phyloP scores from a whole-genome alignment of 73 alveolate genomes.

The Blepharisma stoltei region DNA sequence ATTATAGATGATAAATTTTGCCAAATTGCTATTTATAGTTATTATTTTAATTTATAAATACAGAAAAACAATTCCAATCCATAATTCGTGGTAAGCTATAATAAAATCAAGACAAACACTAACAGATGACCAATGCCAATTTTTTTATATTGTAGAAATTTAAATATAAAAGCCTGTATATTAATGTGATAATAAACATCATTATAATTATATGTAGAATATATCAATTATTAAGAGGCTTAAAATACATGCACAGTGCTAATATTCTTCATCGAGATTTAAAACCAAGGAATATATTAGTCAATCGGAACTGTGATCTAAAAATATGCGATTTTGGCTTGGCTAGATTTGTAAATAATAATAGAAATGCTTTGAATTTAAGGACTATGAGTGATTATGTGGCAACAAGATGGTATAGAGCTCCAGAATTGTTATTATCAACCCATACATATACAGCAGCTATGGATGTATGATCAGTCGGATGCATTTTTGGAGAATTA shows the following conservation, averaged over 20 bases:
- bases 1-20: no score
- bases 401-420: slow-evolving; percentile 84
- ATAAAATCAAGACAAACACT: slow-evolving; percentile 61
- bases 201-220: no score
- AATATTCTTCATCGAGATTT: slow-evolving; percentile 32
- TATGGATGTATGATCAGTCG: slow-evolving; percentile 89
- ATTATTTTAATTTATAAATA: no score
- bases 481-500: slow-evolving; percentile 91
- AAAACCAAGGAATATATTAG: slow-evolving; percentile 31
- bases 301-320: slow-evolving; percentile 27
- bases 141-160: no score
- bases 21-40: no score
- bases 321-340: slow-evolving; percentile 67
- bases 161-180: no score
- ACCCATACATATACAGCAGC: slow-evolving; percentile 39
- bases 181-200: no score
- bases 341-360: slow-evolving; percentile 41
- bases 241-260: slow-evolving; percentile 24
- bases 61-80: no score
- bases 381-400: slow-evolving; percentile 55
- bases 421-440: slow-evolving; percentile 74
- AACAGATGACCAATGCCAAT: slow-evolving; percentile 70
- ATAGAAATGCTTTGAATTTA: slow-evolving; percentile 16
- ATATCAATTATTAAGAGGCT: slow-evolving; percentile 54
- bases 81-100: no score